Conservation (phyloP, 2,329 filamentous ascomycete species). For the Cercospora nicotianae region DNA sequence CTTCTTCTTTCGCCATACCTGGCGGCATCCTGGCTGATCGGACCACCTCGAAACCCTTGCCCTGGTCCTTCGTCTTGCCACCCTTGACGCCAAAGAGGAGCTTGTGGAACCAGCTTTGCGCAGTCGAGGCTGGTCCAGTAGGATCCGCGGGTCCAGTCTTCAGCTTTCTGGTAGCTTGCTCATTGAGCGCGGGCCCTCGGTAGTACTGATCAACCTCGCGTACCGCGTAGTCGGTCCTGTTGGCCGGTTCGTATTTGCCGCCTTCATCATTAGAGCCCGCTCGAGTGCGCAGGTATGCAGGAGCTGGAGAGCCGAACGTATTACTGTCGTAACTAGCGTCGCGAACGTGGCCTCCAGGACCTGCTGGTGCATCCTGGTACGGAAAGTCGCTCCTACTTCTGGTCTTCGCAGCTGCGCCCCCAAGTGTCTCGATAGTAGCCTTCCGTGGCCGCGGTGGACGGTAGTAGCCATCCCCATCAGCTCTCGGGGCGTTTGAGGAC, state of each 20-base stretch:
- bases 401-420: constrained; percentile 45
- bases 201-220: constrained; percentile 98
- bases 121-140: constrained; percentile 84
- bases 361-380: constrained; percentile 45
- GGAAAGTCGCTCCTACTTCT: constrained; percentile 40
- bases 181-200: constrained; percentile 80
- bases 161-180: constrained; percentile 76
- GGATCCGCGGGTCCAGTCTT: constrained; percentile 95
- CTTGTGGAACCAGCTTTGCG: constrained; percentile 82
- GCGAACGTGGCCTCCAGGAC: constrained; percentile 37
- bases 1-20: constrained; percentile 60
- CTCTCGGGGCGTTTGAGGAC: constrained; percentile 21
- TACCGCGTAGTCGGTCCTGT: constrained; percentile 78
- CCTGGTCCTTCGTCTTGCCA: constrained; percentile 85
- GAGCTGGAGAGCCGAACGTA: constrained; percentile 50
- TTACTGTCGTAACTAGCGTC: constrained; percentile 37
- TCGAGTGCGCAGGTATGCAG: constrained; percentile 55
- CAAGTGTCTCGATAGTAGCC: constrained; percentile 60
- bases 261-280: constrained; percentile 54
- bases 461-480: constrained; percentile 72
- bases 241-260: constrained; percentile 8
- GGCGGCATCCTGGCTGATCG: constrained; percentile 79
- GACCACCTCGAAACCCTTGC: constrained; percentile 94
- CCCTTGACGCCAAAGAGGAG: constrained; percentile 52
- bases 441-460: constrained; percentile 74